These are phyloP conservation scores for Straminergon stramineum DNA, from an alignment of 225 moss, liverwort and hornwort species.

Conservation along the genomic window DNA sequence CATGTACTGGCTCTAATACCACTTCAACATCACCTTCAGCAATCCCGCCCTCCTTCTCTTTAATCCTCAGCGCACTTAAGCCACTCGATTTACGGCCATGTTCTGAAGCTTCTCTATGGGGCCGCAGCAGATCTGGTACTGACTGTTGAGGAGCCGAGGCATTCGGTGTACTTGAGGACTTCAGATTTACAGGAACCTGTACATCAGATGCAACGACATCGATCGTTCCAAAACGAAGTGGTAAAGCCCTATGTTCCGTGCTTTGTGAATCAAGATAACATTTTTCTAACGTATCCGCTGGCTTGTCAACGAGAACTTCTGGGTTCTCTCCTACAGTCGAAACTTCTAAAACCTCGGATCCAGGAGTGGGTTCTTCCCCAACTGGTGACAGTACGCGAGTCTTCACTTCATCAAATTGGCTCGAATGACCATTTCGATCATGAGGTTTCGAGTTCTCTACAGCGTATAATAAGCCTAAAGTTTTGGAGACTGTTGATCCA, in stretches of 20 bases:
- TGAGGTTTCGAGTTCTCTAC: not conserved
- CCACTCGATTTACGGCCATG: not conserved
- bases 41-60: slow-evolving; percentile 10
- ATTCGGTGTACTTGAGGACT: not conserved
- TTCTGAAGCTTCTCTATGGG: not conserved
- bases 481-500: not conserved
- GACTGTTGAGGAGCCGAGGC: not conserved
- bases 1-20: slow-evolving; percentile 15
- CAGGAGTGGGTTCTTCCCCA: slow-evolving; percentile 26
- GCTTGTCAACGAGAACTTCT: not conserved
- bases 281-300: not conserved
- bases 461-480: not conserved
- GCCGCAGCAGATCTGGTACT: not conserved
- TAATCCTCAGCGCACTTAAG: slow-evolving; percentile 1
- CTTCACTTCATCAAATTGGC: slow-evolving; percentile 8
- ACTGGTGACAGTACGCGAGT: slow-evolving; percentile 29
- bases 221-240: slow-evolving; percentile 39
- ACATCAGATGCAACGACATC: slow-evolving; percentile 28
- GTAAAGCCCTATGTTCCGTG: slow-evolving; percentile 7
- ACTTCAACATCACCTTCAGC: slow-evolving; percentile 6
- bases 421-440: slow-evolving; percentile 6
- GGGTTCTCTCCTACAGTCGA: not conserved
- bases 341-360: slow-evolving; percentile 6
- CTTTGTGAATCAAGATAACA: slow-evolving; percentile 1
- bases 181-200: slow-evolving; percentile 5